Evolutionary conservation across 2,329 filamentous ascomycete genomes (phyloP).

Genomic region (Chalaropsis ovoidea): DNA sequence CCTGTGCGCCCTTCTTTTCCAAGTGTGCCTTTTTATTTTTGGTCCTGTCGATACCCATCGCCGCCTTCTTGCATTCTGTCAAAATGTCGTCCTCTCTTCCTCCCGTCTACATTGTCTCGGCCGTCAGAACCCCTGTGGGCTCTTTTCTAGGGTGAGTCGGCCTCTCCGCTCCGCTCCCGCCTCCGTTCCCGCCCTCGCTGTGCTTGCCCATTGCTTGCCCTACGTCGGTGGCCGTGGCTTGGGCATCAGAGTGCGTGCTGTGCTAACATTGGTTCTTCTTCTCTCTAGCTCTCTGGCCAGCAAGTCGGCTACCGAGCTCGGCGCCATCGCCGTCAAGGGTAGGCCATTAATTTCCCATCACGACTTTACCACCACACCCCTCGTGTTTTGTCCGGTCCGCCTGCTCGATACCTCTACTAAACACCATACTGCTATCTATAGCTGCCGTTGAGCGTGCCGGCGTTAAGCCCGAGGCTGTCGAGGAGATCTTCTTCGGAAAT

Average conservation of each 20-base stretch:
- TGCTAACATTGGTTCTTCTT: conserved; percentile 3
- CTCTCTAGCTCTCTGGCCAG: conserved; percentile 69
- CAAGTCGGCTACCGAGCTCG: conserved; percentile 75
- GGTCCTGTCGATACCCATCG: conserved; percentile 22
- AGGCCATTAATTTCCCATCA: conserved; percentile 28
- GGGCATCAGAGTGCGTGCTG: not conserved
- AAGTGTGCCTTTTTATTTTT: conserved; percentile 17
- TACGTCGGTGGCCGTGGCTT: not conserved
- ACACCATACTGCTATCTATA: conserved; percentile 30
- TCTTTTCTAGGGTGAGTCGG: conserved; percentile 77
- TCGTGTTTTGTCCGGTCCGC: conserved; percentile 4
- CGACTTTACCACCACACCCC: conserved; percentile 14
- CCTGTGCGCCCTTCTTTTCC: conserved; percentile 19
- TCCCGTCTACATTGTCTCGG: conserved; percentile 91
- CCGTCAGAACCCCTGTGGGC: conserved; percentile 79
- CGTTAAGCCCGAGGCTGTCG: conserved; percentile 78
- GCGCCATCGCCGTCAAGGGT: conserved; percentile 89
- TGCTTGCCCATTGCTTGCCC: not conserved
- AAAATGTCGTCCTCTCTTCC: conserved; percentile 45
- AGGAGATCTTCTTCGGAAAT: conserved; percentile 98
- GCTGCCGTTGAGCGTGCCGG: conserved; percentile 74
- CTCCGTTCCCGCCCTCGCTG: not conserved
- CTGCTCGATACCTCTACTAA: conserved; percentile 20
- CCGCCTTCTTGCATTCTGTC: conserved; percentile 7
- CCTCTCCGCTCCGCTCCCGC: not conserved